Conservation (phyloP, 2,329 filamentous ascomycete genomes). For the Calonectria fujianensis region DNA sequence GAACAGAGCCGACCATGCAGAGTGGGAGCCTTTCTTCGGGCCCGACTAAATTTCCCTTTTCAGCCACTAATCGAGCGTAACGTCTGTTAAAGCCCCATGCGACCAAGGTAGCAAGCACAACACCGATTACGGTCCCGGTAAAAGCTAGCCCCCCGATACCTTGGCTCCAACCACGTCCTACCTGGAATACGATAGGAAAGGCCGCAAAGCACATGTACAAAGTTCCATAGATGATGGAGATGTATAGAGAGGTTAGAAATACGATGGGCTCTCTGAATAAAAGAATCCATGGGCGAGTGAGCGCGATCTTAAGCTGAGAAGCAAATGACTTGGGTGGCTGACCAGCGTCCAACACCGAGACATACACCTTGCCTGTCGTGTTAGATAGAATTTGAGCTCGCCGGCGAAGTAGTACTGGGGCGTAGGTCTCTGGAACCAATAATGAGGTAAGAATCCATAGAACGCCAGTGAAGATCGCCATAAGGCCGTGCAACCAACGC, state of each 20-base stretch:
- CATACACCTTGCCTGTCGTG: slow-evolving; percentile 50
- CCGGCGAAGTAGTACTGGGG: slow-evolving; percentile 50
- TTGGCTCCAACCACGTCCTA: slow-evolving; percentile 74
- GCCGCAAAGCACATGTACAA: slow-evolving; percentile 76
- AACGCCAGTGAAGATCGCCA: slow-evolving; percentile 64
- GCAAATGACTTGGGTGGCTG: slow-evolving; percentile 57
- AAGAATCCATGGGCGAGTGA: slow-evolving; percentile 78
- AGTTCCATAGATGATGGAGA: slow-evolving; percentile 76
- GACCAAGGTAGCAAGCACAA: slow-evolving; percentile 59
- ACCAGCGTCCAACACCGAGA: slow-evolving; percentile 65
- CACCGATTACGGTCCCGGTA: slow-evolving; percentile 80
- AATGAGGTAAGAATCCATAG: slow-evolving; percentile 61
- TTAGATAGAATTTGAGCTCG: slow-evolving; percentile 49
- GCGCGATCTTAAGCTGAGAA: slow-evolving; percentile 66
- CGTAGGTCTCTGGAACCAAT: slow-evolving; percentile 63
- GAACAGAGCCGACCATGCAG: slow-evolving; percentile 72
- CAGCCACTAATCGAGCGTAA: slow-evolving; percentile 52
- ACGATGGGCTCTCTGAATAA: slow-evolving; percentile 83
- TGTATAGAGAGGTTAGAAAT: slow-evolving; percentile 77
- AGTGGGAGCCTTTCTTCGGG: slow-evolving; percentile 74
- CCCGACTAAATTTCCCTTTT: slow-evolving; percentile 59
- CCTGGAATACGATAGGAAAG: slow-evolving; percentile 79
- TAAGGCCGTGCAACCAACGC: slow-evolving; percentile 66
- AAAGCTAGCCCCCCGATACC: slow-evolving; percentile 79
- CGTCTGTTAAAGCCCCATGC: slow-evolving; percentile 60